Evolutionary conservation across 352 stramenopile species (phyloP).

Genomic region (Phytophthora sansomeana): DNA sequence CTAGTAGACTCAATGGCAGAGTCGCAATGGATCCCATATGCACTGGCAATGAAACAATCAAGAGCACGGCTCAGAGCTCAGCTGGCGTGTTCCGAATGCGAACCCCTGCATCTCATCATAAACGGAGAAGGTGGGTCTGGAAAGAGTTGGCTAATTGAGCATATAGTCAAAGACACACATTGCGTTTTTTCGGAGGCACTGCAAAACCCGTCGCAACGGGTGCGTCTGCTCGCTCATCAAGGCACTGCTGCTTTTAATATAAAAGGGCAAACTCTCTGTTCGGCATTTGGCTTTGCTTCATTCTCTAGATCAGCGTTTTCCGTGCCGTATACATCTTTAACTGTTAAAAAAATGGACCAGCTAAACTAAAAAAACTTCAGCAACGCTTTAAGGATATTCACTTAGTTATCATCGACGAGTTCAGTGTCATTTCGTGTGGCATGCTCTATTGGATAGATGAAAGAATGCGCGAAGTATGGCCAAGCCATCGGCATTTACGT

Average conservation of each 20-base stretch:
- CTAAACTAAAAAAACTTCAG: slow-evolving; percentile 11
- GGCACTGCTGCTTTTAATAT: slow-evolving; percentile 16
- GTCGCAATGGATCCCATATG: slow-evolving; percentile 14
- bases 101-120: too few species aligned
- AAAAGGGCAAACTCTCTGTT: slow-evolving; percentile 8
- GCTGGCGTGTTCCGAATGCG: background rate
- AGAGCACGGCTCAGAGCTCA: background rate
- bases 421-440: slow-evolving; percentile 10
- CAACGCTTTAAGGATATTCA: background rate
- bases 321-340: background rate
- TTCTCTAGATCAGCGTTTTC: slow-evolving; percentile 14
- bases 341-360: background rate
- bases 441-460: slow-evolving; percentile 22
- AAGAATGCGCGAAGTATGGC: slow-evolving; percentile 15
- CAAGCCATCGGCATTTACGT: background rate
- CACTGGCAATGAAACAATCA: slow-evolving; percentile 11
- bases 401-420: slow-evolving; percentile 12
- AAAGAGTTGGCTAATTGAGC: too few species aligned
- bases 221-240: slow-evolving; percentile 11
- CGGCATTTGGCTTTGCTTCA: background rate
- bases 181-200: slow-evolving; percentile 1
- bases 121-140: too few species aligned
- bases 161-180: slow-evolving; percentile 11
- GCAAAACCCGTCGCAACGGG: background rate
- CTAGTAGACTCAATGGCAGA: slow-evolving; percentile 1